Base-by-base conservation (phyloP, 208 protist species). In the Kentomonas sorsogonicus region DNA sequence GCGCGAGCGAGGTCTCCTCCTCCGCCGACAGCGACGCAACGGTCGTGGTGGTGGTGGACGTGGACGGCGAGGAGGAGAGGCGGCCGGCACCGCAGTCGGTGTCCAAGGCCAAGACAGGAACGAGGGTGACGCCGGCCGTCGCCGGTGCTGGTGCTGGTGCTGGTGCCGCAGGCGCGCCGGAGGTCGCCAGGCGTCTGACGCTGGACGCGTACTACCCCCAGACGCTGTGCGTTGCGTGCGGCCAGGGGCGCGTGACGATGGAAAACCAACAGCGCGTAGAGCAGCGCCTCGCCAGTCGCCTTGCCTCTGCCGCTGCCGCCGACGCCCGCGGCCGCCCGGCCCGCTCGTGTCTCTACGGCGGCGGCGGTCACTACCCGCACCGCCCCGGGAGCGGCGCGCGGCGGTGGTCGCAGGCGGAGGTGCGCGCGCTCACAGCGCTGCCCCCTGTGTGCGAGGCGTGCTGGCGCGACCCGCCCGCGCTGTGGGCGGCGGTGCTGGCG, bases 361-460 rank as follows among this genome's bases (percentile, higher is more conserved):
- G 11, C 0, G 29, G 15, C 52, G 15, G 34, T 20, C 20, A 27
- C 16, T 16, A 6, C 5, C 43, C 9, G 16, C 43, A 6, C 22
- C 22, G n/a, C 6, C 16, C 22, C 43, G 16, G 43, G 6, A 16
- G 43, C 43, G n/a, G 9, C 16, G 6, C 18, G 22, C 43, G 43
- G 6, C 6, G 43, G 7, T 22, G 7, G 38, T 45, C 25, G 31
- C 3, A 15, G 20, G 9, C 22, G 26, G 18, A 27, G 9, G 4
- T 51, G 6, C 10, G 16, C 18, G 23, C 44, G 26, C 13, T 36
- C 15, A 39, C 31, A 31, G 53, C 61, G 20, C 26, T 68, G 31
- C 77, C 77, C 2, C 73, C 77, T 9, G 68, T 79, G 18, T 85
- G 77, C 52, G 63, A 47, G 13, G 56, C 39, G 11, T 85, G 77